Evolutionary conservation across 805 yeast genomes (phyloP).

Genomic region (Schwanniomyces vanrijiae): DNA sequence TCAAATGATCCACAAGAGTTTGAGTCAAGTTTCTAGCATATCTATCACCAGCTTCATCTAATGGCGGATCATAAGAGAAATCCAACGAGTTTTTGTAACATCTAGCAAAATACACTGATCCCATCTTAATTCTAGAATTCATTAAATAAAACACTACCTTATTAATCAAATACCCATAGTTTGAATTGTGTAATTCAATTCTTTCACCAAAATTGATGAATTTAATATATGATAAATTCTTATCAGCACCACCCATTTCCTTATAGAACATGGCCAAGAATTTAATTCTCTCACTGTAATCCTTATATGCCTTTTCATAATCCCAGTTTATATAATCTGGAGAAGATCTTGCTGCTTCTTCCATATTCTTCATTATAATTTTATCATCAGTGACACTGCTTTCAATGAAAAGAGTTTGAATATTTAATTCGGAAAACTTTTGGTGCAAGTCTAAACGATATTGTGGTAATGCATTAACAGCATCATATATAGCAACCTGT

Average conservation of each 20-base stretch:
- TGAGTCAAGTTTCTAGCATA: conserved; percentile 67
- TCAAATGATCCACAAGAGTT: conserved; percentile 47
- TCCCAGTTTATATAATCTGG: conserved; percentile 86
- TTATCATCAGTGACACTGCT: conserved; percentile 74
- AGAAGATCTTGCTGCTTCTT: conserved; percentile 76
- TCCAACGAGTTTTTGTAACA: conserved; percentile 59
- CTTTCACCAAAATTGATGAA: conserved; percentile 89
- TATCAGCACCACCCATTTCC: conserved; percentile 56
- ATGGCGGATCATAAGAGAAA: conserved; percentile 76
- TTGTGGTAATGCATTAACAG: conserved; percentile 78
- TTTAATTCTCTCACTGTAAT: conserved; percentile 72
- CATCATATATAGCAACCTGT: conserved; percentile 95
- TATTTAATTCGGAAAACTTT: conserved; percentile 53
- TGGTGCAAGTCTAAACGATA: conserved; percentile 62
- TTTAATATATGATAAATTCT: conserved; percentile 67
- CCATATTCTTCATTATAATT: conserved; percentile 70
- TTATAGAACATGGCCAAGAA: conserved; percentile 69
- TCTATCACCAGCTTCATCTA: conserved; percentile 68
- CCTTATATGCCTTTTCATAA: conserved; percentile 68
- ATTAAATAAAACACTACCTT: conserved; percentile 89
- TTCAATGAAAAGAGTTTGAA: conserved; percentile 86
- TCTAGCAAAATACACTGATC: conserved; percentile 90
- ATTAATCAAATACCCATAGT: conserved; percentile 85
- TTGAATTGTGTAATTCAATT: conserved; percentile 74
- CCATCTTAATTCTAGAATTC: conserved; percentile 84